These are phyloP conservation scores for Plantago elongata DNA, from an alignment of 257 asterid genomes.

Conservation along the genomic window DNA sequence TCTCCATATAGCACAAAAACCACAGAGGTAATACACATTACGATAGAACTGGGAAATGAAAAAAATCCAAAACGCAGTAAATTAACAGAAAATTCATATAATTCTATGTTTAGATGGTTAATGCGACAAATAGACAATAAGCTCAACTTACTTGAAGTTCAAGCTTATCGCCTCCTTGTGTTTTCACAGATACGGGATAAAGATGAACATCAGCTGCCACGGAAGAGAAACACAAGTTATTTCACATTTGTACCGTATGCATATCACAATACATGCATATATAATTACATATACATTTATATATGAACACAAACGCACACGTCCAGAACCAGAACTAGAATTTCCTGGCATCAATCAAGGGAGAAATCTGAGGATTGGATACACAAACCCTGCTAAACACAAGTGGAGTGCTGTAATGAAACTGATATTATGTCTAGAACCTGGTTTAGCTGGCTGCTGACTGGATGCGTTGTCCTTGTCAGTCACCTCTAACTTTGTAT, in stretches of 20 bases:
- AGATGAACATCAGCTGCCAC: constrained; percentile 15
- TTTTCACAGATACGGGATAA: constrained; percentile 17
- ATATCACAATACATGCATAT: no score
- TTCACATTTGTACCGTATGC: background rate
- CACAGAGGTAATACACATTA: no score
- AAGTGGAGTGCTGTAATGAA: background rate
- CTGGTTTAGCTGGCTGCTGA: constrained; percentile 47
- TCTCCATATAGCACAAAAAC: no score
- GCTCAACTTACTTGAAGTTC: constrained; percentile 16
- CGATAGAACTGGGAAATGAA: no score
- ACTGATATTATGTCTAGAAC: constrained; percentile 3
- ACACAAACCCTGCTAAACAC: background rate
- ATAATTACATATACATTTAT: no score
- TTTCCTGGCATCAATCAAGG: no score
- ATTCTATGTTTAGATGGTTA: background rate
- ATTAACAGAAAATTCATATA: constrained; percentile 6
- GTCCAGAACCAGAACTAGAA: no score
- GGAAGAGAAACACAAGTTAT: background rate
- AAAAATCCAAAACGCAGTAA: background rate
- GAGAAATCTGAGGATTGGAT: background rate
- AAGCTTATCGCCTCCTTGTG: constrained; percentile 21
- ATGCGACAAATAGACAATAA: background rate
- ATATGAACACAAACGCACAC: no score
- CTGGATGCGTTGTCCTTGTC: constrained; percentile 36
- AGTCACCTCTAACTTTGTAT: constrained; percentile 33